phyloP scores from a whole-genome alignment of 1,284 basidiomycete species.

The Dichomitus squalens region DNA sequence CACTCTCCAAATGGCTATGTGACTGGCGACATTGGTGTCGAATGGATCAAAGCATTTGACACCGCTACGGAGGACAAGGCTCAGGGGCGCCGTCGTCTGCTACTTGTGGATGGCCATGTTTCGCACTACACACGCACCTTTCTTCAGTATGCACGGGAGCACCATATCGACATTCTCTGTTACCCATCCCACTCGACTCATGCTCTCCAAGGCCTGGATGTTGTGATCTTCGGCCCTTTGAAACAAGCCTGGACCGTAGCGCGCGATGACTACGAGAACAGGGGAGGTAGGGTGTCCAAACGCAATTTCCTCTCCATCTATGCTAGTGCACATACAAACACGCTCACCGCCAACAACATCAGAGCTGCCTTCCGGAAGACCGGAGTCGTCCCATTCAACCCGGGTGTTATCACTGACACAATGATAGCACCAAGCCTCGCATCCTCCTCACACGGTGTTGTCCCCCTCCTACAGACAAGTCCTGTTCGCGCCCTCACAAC shows the following conservation, averaged over 20 bases:
- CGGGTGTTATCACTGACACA: constrained; percentile 29
- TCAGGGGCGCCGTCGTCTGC: background rate
- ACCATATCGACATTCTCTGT: constrained; percentile 41
- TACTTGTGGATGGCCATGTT: background rate
- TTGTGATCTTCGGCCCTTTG: constrained; percentile 27
- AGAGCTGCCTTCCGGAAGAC: constrained; percentile 40
- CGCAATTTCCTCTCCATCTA: constrained; percentile 40
- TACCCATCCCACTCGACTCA: constrained; percentile 47
- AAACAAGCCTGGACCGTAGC: constrained; percentile 23
- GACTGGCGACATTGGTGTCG: background rate
- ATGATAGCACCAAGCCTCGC: constrained; percentile 41
- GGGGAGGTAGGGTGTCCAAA: constrained; percentile 16
- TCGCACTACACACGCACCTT: background rate
- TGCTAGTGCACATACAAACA: constrained; percentile 33
- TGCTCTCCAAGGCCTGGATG: constrained; percentile 46
- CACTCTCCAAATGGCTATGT: background rate
- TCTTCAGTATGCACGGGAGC: constrained; percentile 31
- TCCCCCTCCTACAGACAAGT: constrained; percentile 27
- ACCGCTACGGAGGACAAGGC: background rate
- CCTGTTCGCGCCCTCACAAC: constrained; percentile 27
- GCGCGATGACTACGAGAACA: constrained; percentile 27
- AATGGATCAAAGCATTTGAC: background rate
- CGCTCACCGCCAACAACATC: constrained; percentile 36
- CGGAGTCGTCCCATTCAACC: constrained; percentile 39
- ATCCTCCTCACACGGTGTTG: constrained; percentile 27